A percentile compares a stretch with the other conserved stretches of the same genome.
Conservation (phyloP, 2,329 filamentous ascomycete genomes). For the Pyrenophora tritici-repentis region DNA sequence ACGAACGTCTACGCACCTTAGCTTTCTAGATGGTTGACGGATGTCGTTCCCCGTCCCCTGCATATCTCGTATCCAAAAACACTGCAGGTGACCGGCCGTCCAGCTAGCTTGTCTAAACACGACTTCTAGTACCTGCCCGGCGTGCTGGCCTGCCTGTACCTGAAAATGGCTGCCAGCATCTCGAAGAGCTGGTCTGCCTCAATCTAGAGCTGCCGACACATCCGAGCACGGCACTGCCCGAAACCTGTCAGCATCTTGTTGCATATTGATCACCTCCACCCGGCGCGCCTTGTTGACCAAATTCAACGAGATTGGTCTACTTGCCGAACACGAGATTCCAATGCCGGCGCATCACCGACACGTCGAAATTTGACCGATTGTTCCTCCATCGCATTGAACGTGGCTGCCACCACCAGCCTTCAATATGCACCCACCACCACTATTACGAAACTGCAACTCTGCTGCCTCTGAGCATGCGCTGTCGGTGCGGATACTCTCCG, state of each 20-base stretch:
- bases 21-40: neutral
- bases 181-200: too few relatives aligned
- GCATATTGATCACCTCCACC: constrained; percentile 1
- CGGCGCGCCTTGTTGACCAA: neutral
- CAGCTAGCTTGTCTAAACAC: neutral
- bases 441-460: neutral
- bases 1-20: too few relatives aligned
- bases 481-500: constrained; percentile 23
- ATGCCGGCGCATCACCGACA: neutral
- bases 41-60: constrained; percentile 3
- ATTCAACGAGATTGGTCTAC: constrained; percentile 8
- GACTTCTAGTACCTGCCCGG: too few relatives aligned
- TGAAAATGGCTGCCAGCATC: too few relatives aligned
- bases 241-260: constrained; percentile 1
- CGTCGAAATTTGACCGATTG: constrained; percentile 3
- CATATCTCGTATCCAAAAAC: constrained; percentile 12
- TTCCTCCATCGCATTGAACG: neutral
- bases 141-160: too few relatives aligned
- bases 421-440: neutral
- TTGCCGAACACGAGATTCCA: neutral
- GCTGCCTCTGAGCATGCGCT: too few relatives aligned
- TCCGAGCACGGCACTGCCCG: too few relatives aligned
- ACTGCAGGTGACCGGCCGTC: neutral
- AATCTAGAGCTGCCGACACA: too few relatives aligned
- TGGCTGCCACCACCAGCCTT: neutral